Evolutionary conservation across 768 basidiomycete species (phyloP).

Genomic region (Porphyrellus cyaneotinctus): DNA sequence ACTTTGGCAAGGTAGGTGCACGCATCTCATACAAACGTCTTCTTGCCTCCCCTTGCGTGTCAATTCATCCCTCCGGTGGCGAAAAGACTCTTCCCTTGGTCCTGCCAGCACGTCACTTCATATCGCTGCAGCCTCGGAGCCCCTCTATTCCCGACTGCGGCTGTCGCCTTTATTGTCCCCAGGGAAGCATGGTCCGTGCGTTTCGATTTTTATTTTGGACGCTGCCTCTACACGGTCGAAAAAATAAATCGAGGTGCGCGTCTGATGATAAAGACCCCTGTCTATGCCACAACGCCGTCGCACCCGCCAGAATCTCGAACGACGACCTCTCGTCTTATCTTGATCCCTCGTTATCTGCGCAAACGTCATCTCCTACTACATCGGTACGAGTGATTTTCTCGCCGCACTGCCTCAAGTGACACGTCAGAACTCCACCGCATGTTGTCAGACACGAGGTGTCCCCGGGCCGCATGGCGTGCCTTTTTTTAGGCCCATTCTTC

Average conservation of each 20-base stretch:
- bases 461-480: conserved; percentile 18
- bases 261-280: not conserved
- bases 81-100: conserved; percentile 6
- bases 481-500: not conserved
- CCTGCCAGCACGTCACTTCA: conserved; percentile 12
- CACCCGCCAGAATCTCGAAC: not conserved
- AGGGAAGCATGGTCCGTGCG: conserved; percentile 2
- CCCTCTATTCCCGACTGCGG: conserved; percentile 16
- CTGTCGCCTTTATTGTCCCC: conserved; percentile 1
- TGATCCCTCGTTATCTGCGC: conserved; percentile 8
- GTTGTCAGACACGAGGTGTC: conserved; percentile 19
- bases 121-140: conserved; percentile 16
- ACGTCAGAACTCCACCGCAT: conserved; percentile 11
- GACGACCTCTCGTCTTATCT: conserved; percentile 9
- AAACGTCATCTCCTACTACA: conserved; percentile 16
- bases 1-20: conserved; percentile 6
- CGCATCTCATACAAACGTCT: conserved; percentile 15
- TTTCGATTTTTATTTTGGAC: not conserved
- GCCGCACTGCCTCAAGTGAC: conserved; percentile 9
- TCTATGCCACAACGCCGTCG: too few relatives aligned
- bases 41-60: not conserved
- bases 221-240: not conserved
- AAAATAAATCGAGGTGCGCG: too few relatives aligned
- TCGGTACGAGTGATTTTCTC: conserved; percentile 17
- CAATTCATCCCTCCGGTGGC: not conserved